Conservation (phyloP, 257 asterid species). For the Osmanthus fragrans region DNA sequence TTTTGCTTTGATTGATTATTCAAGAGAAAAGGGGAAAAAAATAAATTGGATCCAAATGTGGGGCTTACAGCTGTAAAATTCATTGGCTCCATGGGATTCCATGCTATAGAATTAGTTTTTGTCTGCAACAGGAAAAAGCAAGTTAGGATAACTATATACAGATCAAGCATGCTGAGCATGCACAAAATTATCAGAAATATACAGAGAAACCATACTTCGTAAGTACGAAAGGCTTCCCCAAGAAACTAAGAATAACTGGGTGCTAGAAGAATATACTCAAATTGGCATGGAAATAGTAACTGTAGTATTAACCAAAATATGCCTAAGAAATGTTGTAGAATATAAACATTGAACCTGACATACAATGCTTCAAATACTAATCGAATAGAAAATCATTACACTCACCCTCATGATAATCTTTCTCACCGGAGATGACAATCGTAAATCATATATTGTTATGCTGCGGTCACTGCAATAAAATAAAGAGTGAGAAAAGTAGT, state of each 20-base stretch:
- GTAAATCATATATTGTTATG: constrained; percentile 80
- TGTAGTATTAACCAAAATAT: not conserved
- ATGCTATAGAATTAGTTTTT: constrained; percentile 81
- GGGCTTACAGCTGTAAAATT: constrained; percentile 93
- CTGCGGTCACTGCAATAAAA: constrained; percentile 77
- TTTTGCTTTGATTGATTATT: not conserved
- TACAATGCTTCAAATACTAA: not conserved
- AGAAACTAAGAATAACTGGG: not conserved
- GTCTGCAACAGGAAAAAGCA: constrained; percentile 36
- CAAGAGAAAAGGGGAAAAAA: not conserved
- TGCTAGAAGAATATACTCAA: no score
- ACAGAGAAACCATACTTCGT: not conserved
- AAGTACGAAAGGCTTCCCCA: not conserved
- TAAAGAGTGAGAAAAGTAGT: constrained; percentile 9
- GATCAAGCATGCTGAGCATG: not conserved
- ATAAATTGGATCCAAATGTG: not conserved
- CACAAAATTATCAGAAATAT: not conserved
- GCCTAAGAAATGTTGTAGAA: not conserved
- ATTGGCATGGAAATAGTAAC: constrained; percentile 2
- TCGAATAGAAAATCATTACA: constrained; percentile 6
- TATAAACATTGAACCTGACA: not conserved
- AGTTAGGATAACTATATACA: constrained; percentile 18
- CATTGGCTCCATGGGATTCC: constrained; percentile 99
- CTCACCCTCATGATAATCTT: constrained; percentile 82
- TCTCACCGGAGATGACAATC: constrained; percentile 75